These are phyloP conservation scores for Neurospora sp. DNA, from an alignment of 495 filamentous ascomycete genomes.

Conservation along the genomic window DNA sequence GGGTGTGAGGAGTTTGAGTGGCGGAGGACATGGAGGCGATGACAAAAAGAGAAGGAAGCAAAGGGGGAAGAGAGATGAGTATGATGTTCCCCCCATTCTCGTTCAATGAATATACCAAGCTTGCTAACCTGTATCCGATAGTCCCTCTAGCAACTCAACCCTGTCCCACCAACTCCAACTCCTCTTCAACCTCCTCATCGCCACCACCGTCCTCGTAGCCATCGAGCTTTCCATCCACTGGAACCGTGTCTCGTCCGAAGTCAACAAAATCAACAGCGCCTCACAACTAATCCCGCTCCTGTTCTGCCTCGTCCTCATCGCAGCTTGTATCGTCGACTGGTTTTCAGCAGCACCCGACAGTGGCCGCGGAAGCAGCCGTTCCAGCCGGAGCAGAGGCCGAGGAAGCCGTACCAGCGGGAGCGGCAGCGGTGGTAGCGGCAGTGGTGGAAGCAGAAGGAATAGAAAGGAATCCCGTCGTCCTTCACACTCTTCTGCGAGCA, in stretches of 20 bases:
- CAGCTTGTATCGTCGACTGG: conserved; percentile 4
- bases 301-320: conserved; percentile 10
- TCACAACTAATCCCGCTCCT: conserved; percentile 30
- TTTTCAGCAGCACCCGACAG: background rate
- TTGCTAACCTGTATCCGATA: background rate
- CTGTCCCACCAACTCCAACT: conserved; percentile 3
- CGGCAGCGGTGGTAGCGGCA: background rate
- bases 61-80: conserved; percentile 1
- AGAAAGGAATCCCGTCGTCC: background rate
- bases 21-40: conserved; percentile 1
- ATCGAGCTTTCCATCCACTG: conserved; percentile 31
- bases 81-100: background rate
- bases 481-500: background rate
- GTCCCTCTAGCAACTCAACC: conserved; percentile 1
- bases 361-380: background rate
- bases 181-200: conserved; percentile 18
- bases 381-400: background rate
- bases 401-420: background rate
- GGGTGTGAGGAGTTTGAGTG: background rate
- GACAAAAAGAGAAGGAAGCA: conserved; percentile 1
- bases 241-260: conserved; percentile 18
- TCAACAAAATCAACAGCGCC: conserved; percentile 16
- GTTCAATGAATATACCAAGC: background rate
- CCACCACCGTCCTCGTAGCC: conserved; percentile 19
- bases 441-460: background rate